phyloP scores from a whole-genome alignment of 164 flowering plant genomes.

The Kalanchoe fedtschenkoi region DNA sequence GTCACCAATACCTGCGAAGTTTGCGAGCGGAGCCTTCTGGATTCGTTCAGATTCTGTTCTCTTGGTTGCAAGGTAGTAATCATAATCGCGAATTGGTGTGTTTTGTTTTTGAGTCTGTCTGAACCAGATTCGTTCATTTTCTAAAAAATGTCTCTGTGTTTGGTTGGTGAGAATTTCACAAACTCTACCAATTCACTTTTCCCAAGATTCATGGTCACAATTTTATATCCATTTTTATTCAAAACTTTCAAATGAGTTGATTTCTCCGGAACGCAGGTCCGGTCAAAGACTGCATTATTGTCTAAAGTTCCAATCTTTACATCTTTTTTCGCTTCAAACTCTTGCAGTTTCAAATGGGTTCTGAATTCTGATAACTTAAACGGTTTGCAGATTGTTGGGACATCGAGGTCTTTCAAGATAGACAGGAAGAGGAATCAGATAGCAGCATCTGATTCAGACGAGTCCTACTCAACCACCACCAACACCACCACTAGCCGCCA shows the following conservation, averaged over 20 bases:
- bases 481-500: background rate
- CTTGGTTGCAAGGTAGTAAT: constrained; percentile 44
- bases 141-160: background rate
- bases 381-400: background rate
- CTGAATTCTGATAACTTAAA: background rate
- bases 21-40: constrained; percentile 41
- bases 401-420: background rate
- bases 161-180: constrained; percentile 1
- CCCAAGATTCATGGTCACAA: background rate
- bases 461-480: background rate
- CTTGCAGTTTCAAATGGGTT: background rate
- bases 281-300: background rate
- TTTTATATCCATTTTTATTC: background rate
- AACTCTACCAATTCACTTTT: background rate
- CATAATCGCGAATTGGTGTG: background rate
- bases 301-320: background rate
- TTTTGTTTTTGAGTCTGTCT: background rate
- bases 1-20: constrained; percentile 35
- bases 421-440: background rate
- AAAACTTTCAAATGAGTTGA: background rate
- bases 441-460: constrained; percentile 1
- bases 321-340: background rate
- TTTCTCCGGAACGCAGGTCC: background rate
- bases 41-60: constrained; percentile 40
- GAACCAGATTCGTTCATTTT: no score